Conservation (phyloP, 768 basidiomycete species). For the Panaeolus cyanescens region DNA sequence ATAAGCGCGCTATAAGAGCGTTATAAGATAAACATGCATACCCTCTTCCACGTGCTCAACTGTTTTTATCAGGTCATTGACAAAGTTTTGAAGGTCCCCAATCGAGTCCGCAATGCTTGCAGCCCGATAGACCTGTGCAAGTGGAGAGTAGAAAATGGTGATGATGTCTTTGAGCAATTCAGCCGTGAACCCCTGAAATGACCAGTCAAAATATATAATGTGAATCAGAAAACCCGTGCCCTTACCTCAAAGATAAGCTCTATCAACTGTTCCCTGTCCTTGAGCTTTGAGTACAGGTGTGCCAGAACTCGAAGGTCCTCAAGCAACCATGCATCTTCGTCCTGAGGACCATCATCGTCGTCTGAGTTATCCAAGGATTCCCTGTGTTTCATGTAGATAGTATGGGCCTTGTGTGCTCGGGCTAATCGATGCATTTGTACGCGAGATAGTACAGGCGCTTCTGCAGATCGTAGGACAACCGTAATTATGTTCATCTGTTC, state of each 20-base stretch:
- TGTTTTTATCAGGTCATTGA: constrained; percentile 93
- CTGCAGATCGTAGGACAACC: constrained; percentile 76
- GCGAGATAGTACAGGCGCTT: constrained; percentile 73
- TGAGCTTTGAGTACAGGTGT: constrained; percentile 73
- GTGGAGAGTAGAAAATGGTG: constrained; percentile 95
- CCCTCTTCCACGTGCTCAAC: constrained; percentile 91
- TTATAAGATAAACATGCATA: constrained; percentile 27
- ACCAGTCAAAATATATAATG: background rate
- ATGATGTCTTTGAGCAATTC: constrained; percentile 98
- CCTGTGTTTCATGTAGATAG: constrained; percentile 64
- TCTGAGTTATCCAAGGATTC: constrained; percentile 77
- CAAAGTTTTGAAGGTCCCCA: constrained; percentile 87
- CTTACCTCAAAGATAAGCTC: constrained; percentile 90
- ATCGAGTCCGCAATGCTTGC: constrained; percentile 96
- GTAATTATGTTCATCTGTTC: constrained; percentile 79
- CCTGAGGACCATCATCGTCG: constrained; percentile 88
- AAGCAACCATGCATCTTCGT: constrained; percentile 96
- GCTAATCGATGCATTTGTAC: constrained; percentile 82
- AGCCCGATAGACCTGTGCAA: constrained; percentile 96
- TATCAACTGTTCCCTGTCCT: constrained; percentile 91
- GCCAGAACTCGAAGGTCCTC: constrained; percentile 87
- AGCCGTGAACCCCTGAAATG: constrained; percentile 81
- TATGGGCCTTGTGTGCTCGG: constrained; percentile 77
- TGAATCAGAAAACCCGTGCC: constrained; percentile 14
- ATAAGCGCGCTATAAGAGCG: background rate